Base-by-base conservation (phyloP, 225 moss, liverwort and hornwort species). In the Climacium dendroides region DNA sequence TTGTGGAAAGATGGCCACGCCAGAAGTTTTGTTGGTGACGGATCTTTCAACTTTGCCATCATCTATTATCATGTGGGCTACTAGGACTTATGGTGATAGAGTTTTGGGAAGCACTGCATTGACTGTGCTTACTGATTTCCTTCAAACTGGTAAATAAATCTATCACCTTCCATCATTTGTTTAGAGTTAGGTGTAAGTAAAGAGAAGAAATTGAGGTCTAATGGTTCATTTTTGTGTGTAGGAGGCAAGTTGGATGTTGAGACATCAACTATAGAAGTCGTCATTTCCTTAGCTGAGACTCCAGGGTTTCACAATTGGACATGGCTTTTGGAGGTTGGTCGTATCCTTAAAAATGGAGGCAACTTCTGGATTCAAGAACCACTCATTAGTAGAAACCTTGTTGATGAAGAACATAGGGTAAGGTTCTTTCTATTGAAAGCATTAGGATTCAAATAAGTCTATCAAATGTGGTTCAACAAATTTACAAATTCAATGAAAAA, bases 351-450 rank as follows among this genome's bases (percentile, higher is more conserved):
- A 85, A 88, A 78, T 26, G 94, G 95, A 13, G 95, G 98, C 26
- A 85, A 88, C 9, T 88, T 98, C 8, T 78, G 92, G 67, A 88
- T 98, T 57, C 96, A 96, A 88, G 96, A 98, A 80, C 96, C 96
- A 1, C 85, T 98, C 17, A 85, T 86, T 10, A 88, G 59, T 25
- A 90, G 92, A 52, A 89, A 90, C 24, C 69, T 91, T 13, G 59
- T 88, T 14, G 43, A 87, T 32, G 95, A 94, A 73, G 96, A 96
- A 62, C 43, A 75, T 3, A 82, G 67, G 87, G 94, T 97, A 87
- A 59, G 37, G 8, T 37, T 16, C 3, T 15, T 43, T 43, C 72
- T 43, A 28, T 0, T 29, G 1, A 67, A 65, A 37, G 28, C 1
- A 19, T 19, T 29, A 54, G 4, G 6, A 52, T 72, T 59, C 32